These are phyloP conservation scores for Hygrocybe punicea DNA, from an alignment of 768 basidiomycete genomes.

Conservation along the genomic window DNA sequence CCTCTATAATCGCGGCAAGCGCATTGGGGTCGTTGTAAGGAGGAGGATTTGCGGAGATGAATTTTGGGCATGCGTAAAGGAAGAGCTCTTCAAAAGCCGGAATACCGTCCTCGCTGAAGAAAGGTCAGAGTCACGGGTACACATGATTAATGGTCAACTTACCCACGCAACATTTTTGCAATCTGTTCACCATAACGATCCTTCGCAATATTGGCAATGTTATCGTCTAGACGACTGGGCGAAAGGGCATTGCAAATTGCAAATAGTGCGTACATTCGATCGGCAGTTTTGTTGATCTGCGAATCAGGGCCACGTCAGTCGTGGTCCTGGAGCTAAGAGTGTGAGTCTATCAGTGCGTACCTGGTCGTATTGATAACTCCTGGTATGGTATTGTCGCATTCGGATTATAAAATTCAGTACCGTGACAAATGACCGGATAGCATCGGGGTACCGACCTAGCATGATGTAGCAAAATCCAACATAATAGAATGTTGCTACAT, in stretches of 20 bases:
- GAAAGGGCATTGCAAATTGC: conserved; percentile 92
- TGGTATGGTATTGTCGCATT: conserved; percentile 94
- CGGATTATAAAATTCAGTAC: conserved; percentile 94
- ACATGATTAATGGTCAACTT: conserved; percentile 8
- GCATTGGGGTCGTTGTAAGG: conserved; percentile 80
- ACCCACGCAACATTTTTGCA: conserved; percentile 77
- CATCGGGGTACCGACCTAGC: conserved; percentile 91
- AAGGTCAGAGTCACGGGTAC: conserved; percentile 1
- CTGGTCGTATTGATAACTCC: conserved; percentile 96
- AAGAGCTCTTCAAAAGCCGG: conserved; percentile 90
- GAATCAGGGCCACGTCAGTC: neutral
- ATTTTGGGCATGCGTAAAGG: conserved; percentile 92
- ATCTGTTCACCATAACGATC: conserved; percentile 94
- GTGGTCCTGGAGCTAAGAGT: neutral
- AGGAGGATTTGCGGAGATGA: conserved; percentile 91
- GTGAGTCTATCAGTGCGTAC: conserved; percentile 34
- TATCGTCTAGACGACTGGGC: conserved; percentile 89
- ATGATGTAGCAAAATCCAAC: conserved; percentile 97
- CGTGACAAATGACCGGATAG: conserved; percentile 87
- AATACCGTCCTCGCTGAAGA: conserved; percentile 61
- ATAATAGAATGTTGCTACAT: conserved; percentile 92
- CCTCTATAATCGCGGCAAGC: conserved; percentile 50
- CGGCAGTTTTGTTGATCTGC: conserved; percentile 95
- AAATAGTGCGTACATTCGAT: conserved; percentile 95
- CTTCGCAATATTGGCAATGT: conserved; percentile 88